Evolutionary conservation across 2,329 filamentous ascomycete genomes (phyloP), one percentile per base, ranked within the genome.

Genomic region (Bertia moriformis): DNA sequence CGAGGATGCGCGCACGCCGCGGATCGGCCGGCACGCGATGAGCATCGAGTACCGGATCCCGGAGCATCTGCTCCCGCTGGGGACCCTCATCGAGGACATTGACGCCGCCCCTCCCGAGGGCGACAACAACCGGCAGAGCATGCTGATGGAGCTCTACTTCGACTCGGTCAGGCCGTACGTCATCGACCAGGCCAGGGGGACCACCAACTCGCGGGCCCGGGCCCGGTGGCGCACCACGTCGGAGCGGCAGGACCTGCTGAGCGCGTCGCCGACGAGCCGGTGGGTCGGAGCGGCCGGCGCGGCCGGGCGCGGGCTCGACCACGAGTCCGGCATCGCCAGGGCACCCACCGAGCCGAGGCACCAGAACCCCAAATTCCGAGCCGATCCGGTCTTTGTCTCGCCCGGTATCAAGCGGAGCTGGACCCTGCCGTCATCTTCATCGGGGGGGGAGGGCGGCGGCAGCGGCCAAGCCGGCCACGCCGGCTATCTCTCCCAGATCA

Each of bases 101-200:
- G 58, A 63, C 40, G 53, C 60, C 7, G 63, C 63, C 0, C 56
- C 60, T 12, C 63, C 67, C 0, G 67, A 70, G 18, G 59, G 22
- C 22, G 22, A 27, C 22, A 27, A n/a, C 7, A 27, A 66, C 14
- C 61, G 67, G 22, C 67, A 73, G 43, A 51, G 60, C 17, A 56
- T 56, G 10, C 60, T 74, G n/a, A 63, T 74, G 57, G 53, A 62
- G 2, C 62, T 69, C 2, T 74, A 74, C 47, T 73, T 72, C 44
- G 44, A 57, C 10, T 47, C 55, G 1, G 56, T 74, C 13, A 58
- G 62, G 4, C 53, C 46, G 2, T 49, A 52, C 3, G 66, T 71
- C 2, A 50, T 64, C 10, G 46, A 49, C 4, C 50, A 53, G 7
- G 56, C 61, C 3, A 45, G 50, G 24, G 45, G 42, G 13, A 53